Conservation (phyloP, 2,329 filamentous ascomycete species). For the Fusarium zealandicum region DNA sequence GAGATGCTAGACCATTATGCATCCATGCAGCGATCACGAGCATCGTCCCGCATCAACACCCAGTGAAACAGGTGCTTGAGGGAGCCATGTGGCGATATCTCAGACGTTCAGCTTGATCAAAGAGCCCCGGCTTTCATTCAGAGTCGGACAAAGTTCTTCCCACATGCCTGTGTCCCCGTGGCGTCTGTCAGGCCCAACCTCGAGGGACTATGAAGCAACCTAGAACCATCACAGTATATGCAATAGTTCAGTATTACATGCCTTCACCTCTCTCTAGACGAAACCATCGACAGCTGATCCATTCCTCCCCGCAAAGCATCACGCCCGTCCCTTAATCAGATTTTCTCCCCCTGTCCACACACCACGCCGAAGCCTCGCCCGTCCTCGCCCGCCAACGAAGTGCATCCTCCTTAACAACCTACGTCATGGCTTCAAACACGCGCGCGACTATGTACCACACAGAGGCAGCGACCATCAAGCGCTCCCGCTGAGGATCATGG, state of each 20-base stretch:
- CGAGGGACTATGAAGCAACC: too few relatives aligned
- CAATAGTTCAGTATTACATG: too few relatives aligned
- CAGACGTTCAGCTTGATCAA: too few relatives aligned
- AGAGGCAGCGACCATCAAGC: not conserved
- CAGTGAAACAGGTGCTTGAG: not conserved
- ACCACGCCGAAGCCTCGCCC: not conserved
- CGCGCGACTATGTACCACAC: conserved; percentile 34
- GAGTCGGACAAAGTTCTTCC: conserved; percentile 1
- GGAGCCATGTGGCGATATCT: not conserved
- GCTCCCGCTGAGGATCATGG: too few relatives aligned
- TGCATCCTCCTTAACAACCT: conserved; percentile 26
- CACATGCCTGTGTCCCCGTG: conserved; percentile 3
- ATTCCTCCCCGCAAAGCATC: conserved; percentile 6
- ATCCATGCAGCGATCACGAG: conserved; percentile 9
- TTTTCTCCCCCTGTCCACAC: not conserved
- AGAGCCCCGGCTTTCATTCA: too few relatives aligned
- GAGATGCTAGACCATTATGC: not conserved
- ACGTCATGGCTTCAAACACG: conserved; percentile 31
- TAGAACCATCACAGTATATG: too few relatives aligned
- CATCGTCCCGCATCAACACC: not conserved
- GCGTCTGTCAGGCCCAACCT: not conserved
- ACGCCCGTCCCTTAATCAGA: conserved; percentile 11
- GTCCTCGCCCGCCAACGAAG: conserved; percentile 9
- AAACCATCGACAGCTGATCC: not conserved
- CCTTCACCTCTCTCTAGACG: not conserved